These are phyloP conservation scores for Sporothrix luriei DNA, from an alignment of 2,329 filamentous ascomycete species.

Conservation along the genomic window DNA sequence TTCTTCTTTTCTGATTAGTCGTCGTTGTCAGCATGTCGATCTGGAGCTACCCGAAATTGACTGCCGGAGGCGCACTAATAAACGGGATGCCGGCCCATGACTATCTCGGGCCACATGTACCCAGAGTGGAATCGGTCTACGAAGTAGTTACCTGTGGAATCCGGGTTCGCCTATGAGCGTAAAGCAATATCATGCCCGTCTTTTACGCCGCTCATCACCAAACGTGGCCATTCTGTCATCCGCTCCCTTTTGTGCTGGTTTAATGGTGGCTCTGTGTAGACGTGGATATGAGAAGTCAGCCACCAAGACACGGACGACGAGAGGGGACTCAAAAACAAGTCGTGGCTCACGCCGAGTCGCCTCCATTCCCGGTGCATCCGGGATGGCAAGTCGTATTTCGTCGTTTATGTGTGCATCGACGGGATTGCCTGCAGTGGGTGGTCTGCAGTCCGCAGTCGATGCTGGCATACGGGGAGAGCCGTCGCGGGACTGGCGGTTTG, in stretches of 20 bases:
- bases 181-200: neutral
- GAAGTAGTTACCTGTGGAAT: neutral
- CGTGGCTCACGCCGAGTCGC: neutral
- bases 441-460: neutral
- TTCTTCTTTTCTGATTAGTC: too few relatives aligned
- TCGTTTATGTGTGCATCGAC: neutral
- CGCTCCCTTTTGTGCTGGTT: neutral
- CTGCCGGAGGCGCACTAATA: slow-evolving; percentile 19
- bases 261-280: neutral
- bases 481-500: neutral
- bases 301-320: neutral
- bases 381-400: neutral
- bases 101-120: too few relatives aligned
- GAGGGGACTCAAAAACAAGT: too few relatives aligned
- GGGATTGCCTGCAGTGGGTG: neutral
- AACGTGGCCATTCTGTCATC: slow-evolving; percentile 29
- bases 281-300: neutral
- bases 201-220: neutral
- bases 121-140: neutral
- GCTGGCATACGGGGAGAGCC: neutral
- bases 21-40: neutral
- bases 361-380: neutral
- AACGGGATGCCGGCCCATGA: neutral
- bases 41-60: slow-evolving; percentile 4
- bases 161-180: neutral